phyloP scores from a whole-genome alignment of 495 filamentous ascomycete genomes.

The Penicillium atrosanguineum region DNA sequence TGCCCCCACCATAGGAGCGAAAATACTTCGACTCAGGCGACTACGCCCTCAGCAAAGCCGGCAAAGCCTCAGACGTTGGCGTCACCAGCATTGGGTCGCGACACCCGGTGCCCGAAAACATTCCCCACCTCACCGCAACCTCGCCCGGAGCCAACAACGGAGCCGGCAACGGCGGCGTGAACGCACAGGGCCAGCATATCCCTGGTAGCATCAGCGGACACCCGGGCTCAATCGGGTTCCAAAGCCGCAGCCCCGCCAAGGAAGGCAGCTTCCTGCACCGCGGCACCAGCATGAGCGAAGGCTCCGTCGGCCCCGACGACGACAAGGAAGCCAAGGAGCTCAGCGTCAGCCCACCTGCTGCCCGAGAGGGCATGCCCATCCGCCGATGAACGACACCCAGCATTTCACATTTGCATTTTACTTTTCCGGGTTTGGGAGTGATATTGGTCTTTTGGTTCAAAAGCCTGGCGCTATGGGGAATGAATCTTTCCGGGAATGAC shows the following conservation, averaged over 20 bases:
- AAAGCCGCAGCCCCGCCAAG: constrained; percentile 77
- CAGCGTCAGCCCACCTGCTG: constrained; percentile 46
- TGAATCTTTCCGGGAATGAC: constrained; percentile 12
- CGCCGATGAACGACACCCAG: constrained; percentile 35
- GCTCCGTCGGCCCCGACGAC: constrained; percentile 37
- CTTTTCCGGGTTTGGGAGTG: constrained; percentile 6
- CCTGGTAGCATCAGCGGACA: constrained; percentile 47
- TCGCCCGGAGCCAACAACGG: constrained; percentile 57
- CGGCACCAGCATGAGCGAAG: constrained; percentile 69
- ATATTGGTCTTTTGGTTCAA: constrained; percentile 26
- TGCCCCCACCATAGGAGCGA: constrained; percentile 61
- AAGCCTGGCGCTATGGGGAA: constrained; percentile 45
- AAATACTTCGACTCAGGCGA: constrained; percentile 99
- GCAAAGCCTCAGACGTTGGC: constrained; percentile 92
- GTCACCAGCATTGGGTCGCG: constrained; percentile 90
- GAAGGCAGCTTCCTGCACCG: constrained; percentile 81
- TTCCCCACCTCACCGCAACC: constrained; percentile 83
- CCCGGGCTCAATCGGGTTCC: constrained; percentile 48
- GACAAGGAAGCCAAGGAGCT: constrained; percentile 34
- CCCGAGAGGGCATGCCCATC: constrained; percentile 63
- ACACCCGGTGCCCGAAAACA: constrained; percentile 92
- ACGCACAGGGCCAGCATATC: constrained; percentile 39
- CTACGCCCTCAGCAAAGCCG: constrained; percentile 97
- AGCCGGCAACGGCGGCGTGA: constrained; percentile 41
- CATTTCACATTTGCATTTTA: constrained; percentile 12